Evolutionary conservation across 176 grass and related monocot genomes (phyloP).

Genomic region (Thinopyrum elongatum): DNA sequence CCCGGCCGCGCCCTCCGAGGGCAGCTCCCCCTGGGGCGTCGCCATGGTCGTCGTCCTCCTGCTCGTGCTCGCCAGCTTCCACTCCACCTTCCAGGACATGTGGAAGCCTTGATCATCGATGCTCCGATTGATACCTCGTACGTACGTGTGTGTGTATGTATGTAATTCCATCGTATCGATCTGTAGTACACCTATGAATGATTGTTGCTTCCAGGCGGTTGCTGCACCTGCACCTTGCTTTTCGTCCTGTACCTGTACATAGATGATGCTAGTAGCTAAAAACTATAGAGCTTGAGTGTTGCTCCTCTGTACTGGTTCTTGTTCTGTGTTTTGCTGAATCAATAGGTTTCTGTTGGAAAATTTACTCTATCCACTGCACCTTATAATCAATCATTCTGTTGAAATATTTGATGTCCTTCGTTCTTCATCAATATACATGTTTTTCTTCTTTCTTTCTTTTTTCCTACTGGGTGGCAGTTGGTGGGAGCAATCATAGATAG

Average conservation of each 20-base stretch:
- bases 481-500: neutral
- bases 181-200: neutral
- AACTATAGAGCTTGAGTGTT: constrained; percentile 3
- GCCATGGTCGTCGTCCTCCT: constrained; percentile 68
- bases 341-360: neutral
- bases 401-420: neutral
- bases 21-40: constrained; percentile 78
- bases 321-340: neutral
- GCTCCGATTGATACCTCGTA: neutral
- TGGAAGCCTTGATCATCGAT: constrained; percentile 51
- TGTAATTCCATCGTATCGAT: neutral
- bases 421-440: neutral
- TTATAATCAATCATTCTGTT: neutral
- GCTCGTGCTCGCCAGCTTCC: constrained; percentile 77
- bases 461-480: neutral
- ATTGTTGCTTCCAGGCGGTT: neutral
- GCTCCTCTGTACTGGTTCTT: neutral
- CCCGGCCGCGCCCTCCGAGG: constrained; percentile 34
- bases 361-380: neutral
- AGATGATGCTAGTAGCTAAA: constrained; percentile 1
- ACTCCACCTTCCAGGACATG: constrained; percentile 75
- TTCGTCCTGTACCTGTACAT: neutral
- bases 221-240: neutral
- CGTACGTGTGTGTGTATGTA: neutral
- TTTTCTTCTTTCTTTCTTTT: too few relatives aligned